Evolutionary conservation across 176 grass and related monocot genomes (phyloP).

Genomic region (Bonia amplexicaulis): DNA sequence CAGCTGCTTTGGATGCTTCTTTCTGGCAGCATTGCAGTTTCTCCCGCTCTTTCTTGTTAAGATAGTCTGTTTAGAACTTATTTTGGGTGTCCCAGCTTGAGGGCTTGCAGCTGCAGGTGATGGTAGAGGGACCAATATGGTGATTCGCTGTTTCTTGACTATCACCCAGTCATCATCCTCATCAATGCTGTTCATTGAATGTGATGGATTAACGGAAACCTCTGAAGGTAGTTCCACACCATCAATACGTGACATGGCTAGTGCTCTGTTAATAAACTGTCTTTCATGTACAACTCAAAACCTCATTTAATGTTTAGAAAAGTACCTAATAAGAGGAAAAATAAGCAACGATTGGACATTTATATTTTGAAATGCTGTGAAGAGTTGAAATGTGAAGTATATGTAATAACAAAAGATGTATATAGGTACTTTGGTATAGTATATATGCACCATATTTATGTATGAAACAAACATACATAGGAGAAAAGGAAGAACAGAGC

Average conservation of each 20-base stretch:
- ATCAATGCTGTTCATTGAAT: slow-evolving; percentile 13
- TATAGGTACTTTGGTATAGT: neutral
- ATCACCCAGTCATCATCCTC: slow-evolving; percentile 49
- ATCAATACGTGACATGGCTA: slow-evolving; percentile 5
- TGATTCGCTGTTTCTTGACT: slow-evolving; percentile 53
- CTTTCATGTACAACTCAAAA: neutral
- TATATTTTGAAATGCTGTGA: neutral
- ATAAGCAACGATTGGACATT: neutral
- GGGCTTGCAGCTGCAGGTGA: slow-evolving; percentile 22
- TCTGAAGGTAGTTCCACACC: neutral
- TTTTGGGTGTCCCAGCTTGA: neutral
- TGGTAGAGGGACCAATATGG: slow-evolving; percentile 39
- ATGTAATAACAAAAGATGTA: neutral
- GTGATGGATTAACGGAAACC: neutral
- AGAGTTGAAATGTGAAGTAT: neutral
- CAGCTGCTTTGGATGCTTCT: slow-evolving; percentile 26
- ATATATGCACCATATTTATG: neutral
- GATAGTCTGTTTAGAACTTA: slow-evolving; percentile 17
- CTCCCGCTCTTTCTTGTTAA: slow-evolving; percentile 16
- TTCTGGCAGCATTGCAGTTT: slow-evolving; percentile 19
- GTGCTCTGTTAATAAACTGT: neutral
- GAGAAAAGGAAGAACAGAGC: neutral
- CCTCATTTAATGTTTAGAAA: neutral
- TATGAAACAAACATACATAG: neutral
- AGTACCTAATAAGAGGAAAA: slow-evolving; percentile 26